A percentile compares a stretch with the other conserved stretches of the same genome.
Evolutionary conservation across 441 rosid genomes (phyloP).

Genomic region (Euphorbia celastroides): DNA sequence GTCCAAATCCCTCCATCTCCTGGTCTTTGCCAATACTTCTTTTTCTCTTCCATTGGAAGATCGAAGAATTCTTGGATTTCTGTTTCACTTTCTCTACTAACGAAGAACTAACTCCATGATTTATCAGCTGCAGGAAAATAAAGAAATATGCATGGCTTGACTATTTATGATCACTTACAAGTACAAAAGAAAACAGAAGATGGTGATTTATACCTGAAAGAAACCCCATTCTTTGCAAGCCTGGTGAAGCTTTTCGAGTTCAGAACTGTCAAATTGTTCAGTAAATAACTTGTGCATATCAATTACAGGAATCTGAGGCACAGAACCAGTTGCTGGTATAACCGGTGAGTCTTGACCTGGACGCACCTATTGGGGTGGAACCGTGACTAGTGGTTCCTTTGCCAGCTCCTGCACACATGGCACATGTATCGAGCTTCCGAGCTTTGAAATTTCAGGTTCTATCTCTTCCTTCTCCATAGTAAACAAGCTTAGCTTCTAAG

Average conservation of each 20-base stretch:
- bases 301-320: constrained; percentile 13
- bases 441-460: too few species aligned
- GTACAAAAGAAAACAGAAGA: neutral
- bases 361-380: constrained; percentile 19
- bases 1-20: constrained; percentile 30
- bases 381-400: neutral
- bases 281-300: constrained; percentile 8
- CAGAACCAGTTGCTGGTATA: neutral
- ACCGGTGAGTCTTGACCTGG: neutral
- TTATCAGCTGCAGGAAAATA: constrained; percentile 17
- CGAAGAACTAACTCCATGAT: constrained; percentile 22
- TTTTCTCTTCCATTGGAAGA: constrained; percentile 31
- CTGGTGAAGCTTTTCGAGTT: neutral
- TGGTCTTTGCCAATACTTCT: constrained; percentile 22
- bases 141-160: too few species aligned
- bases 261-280: constrained; percentile 2
- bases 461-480: too few species aligned
- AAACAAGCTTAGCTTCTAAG: too few species aligned
- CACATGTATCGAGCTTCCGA: too few species aligned
- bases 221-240: too few species aligned
- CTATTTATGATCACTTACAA: too few species aligned
- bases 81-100: constrained; percentile 17
- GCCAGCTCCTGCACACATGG: too few species aligned
- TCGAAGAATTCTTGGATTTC: constrained; percentile 20
- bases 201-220: constrained; percentile 12